phyloP scores from a whole-genome alignment of 2,329 filamentous ascomycete species.

The Talaromyces sp. region DNA sequence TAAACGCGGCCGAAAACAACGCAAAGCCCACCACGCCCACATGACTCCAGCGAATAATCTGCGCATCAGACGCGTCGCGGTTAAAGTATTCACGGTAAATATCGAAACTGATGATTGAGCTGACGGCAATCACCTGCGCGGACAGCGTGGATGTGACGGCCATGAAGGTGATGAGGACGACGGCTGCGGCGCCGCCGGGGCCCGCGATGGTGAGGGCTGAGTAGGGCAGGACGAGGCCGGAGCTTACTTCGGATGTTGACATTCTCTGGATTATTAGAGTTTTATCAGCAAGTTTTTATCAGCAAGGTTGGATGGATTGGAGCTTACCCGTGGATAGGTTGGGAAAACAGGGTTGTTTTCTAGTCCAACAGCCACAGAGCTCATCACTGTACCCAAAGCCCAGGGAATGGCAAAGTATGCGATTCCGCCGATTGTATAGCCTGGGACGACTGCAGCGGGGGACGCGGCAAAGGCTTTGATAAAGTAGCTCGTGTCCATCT shows the following conservation, averaged over 20 bases:
- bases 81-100: constrained; percentile 52
- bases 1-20: constrained; percentile 49
- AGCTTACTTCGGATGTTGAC: constrained; percentile 32
- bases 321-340: constrained; percentile 45
- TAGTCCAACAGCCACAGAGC: constrained; percentile 45
- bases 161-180: constrained; percentile 39
- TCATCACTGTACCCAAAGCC: constrained; percentile 50
- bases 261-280: constrained; percentile 23
- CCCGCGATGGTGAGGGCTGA: constrained; percentile 36
- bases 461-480: constrained; percentile 50
- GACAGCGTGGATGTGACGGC: constrained; percentile 46
- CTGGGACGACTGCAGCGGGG: constrained; percentile 46
- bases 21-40: constrained; percentile 52
- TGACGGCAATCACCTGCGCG: constrained; percentile 51
- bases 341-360: constrained; percentile 49
- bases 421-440: constrained; percentile 50
- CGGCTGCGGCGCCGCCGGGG: constrained; percentile 33
- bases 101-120: constrained; percentile 52
- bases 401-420: constrained; percentile 54
- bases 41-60: constrained; percentile 51
- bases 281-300: background rate
- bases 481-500: constrained; percentile 53
- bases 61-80: constrained; percentile 40
- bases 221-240: constrained; percentile 36
- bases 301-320: no score